Base-by-base conservation (phyloP, 2,329 filamentous ascomycete species). In the Albifimbria verrucaria region DNA sequence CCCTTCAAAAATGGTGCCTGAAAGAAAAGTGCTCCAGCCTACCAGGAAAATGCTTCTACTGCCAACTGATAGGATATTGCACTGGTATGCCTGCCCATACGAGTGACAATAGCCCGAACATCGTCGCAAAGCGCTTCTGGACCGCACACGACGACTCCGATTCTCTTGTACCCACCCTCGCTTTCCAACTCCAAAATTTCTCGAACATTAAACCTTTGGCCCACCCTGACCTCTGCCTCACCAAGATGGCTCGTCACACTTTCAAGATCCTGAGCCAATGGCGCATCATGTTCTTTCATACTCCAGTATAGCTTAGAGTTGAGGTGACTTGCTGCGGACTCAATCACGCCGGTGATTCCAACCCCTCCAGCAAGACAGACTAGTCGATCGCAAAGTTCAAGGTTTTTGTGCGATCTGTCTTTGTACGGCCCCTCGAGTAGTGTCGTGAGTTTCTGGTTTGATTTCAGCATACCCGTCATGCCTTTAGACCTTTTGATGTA, bases 351-450 rank as follows among this genome's bases (percentile, higher is more conserved):
- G 0, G 77, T 79, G 58, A 80, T 75, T 43, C 77, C 77, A 24
- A 79, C 74, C 9, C 77, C 77, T 18, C 78, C 77, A 2, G 64
- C 72, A 39, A 80, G 68, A 46, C 74, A 68, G 9, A 80, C 54
- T 2, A 79, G 50, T 1, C 65, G 58, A 52, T 74, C 70, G 48
- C 65, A 68, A 1, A 44, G 54, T 2, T 69, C 61, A 6, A 74
- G 53, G 6, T 56, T 52, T 0, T 44, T 26, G 12, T 60, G 62
- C 2, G 60, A 59, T 51, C 60, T 67, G 56, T 66, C 63, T 61
- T 57, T 48, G 60, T 77, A 76, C 1, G 70, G 66, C 6, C 70
- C 70, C 32, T 77, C 74, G 10, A 76, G 53, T 1, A 77, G 64
- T 4, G 69, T 70, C 12, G 69, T 62, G 0, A 76, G 54, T 1